phyloP scores from a whole-genome alignment of 805 yeast species.

The Candida broadrunensis region DNA sequence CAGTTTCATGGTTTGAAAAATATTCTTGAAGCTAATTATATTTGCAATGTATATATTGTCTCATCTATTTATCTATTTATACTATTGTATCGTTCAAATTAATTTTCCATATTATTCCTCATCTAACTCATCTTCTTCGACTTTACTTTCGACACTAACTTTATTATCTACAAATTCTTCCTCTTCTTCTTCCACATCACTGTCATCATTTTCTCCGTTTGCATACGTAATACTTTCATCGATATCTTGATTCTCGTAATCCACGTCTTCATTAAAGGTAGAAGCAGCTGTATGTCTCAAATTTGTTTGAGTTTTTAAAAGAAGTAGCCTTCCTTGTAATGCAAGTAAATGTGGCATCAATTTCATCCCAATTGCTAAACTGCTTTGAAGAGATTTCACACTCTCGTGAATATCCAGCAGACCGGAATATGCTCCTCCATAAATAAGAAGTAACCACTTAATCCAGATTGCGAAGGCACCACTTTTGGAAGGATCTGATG shows the following conservation, averaged over 20 bases:
- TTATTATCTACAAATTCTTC: constrained; percentile 26
- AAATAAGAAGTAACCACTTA: constrained; percentile 71
- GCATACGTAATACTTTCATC: constrained; percentile 10
- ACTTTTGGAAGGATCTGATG: constrained; percentile 24
- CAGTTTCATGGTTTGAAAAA: constrained; percentile 25
- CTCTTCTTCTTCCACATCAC: constrained; percentile 18
- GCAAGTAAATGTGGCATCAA: constrained; percentile 68
- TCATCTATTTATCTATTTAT: too few species aligned
- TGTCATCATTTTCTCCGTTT: neutral
- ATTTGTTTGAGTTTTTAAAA: constrained; percentile 71
- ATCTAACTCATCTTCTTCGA: constrained; percentile 26
- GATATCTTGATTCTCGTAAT: constrained; percentile 12
- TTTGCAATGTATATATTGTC: too few species aligned
- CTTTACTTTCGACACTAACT: constrained; percentile 30
- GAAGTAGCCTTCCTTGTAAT: constrained; percentile 80
- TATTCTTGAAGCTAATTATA: constrained; percentile 2
- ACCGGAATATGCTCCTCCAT: constrained; percentile 61
- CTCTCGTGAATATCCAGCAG: constrained; percentile 52
- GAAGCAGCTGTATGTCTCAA: constrained; percentile 42
- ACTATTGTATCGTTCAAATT: too few species aligned
- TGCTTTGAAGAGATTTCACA: constrained; percentile 54
- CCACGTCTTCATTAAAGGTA: neutral
- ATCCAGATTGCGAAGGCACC: constrained; percentile 58
- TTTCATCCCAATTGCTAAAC: constrained; percentile 54
- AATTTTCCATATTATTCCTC: constrained; percentile 29